Percentiles rank a stretch among this genome's conserved stretches.
phyloP scores from a whole-genome alignment of 331 rosid species.

The Acacia pycnantha region DNA sequence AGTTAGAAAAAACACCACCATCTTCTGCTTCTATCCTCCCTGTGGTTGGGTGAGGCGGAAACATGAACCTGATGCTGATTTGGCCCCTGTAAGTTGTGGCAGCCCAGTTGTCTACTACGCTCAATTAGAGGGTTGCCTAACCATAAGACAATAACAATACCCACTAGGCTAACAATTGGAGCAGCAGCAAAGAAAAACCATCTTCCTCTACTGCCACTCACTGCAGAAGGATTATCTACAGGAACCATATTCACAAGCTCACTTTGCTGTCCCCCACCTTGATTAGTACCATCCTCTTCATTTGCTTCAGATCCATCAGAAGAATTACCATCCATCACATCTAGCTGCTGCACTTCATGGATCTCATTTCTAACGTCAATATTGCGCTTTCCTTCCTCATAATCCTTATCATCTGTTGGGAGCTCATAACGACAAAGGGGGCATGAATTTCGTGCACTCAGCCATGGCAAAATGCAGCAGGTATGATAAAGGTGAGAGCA shows the following conservation, averaged over 20 bases:
- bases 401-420: constrained; percentile 90
- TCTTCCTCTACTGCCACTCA: constrained; percentile 60
- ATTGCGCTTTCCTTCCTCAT: constrained; percentile 73
- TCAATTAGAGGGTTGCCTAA: constrained; percentile 64
- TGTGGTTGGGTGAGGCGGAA: constrained; percentile 46
- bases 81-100: constrained; percentile 31
- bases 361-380: constrained; percentile 33
- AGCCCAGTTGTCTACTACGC: constrained; percentile 37
- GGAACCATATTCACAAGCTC: constrained; percentile 24
- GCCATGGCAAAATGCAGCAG: constrained; percentile 88
- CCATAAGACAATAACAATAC: constrained; percentile 86
- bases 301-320: constrained; percentile 45
- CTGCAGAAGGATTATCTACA: constrained; percentile 34
- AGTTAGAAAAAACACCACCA: constrained; percentile 83
- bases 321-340: constrained; percentile 44
- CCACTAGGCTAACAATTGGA: constrained; percentile 85
- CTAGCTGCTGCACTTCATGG: constrained; percentile 41
- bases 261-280: constrained; percentile 31
- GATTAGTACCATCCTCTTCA: constrained; percentile 40
- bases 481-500: constrained; percentile 89
- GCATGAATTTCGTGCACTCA: constrained; percentile 83
- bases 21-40: constrained; percentile 76
- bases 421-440: constrained; percentile 95
- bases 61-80: constrained; percentile 36
- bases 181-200: constrained; percentile 90